Base-by-base conservation (phyloP, 2,329 filamentous ascomycete species). In the Didymella arachidicola region DNA sequence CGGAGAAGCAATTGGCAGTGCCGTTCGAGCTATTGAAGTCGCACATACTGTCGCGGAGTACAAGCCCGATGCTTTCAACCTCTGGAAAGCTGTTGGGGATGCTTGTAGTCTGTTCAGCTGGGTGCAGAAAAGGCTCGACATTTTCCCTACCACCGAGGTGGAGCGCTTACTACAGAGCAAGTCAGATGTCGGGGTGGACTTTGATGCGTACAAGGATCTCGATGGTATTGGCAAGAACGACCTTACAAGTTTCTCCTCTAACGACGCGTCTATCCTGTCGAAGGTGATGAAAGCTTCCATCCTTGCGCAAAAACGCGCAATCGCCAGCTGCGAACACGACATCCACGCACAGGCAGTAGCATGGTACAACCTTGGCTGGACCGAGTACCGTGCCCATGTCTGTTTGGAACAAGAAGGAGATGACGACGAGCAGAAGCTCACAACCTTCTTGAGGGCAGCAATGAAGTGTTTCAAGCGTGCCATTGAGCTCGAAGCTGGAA, bases 321-420 rank as follows among this genome's bases (percentile, higher is more conserved):
- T 98, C 14, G 80, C 90, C 66, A 85, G 88, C 38, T 89, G 89
- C 16, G 80, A 87, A 0, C 81, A 88, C 58, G 93, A 99, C 71
- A 75, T 86, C 7, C 91, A 97, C 74, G 93, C 94, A 3, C 93
- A 96, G 77, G 92, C 95, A 1, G 91, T 98, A n/a, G 92, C 93
- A 0, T 95, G 94, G 84, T 99, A 97, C 78, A 99, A 99, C 70
- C 82, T 99, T 18, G 95, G 95, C 41, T 98, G 93, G 91, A 91
- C 92, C 1, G 95, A 99, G 75, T 87, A 95, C 72, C 86, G 89
- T 43, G 91, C 93, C 0, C 91, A 96, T 71, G 80, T 82, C 11
- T 91, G 87, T 70, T 80, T 92, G 19, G 84, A 83, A 34, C 73
- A 75, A 1, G 72, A 76, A 50, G 55, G 48, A 2, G 47, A 63